Evolutionary conservation across 495 filamentous ascomycete genomes (phyloP), one percentile per base, ranked within the genome.

Genomic region (Choiromyces venosus): DNA sequence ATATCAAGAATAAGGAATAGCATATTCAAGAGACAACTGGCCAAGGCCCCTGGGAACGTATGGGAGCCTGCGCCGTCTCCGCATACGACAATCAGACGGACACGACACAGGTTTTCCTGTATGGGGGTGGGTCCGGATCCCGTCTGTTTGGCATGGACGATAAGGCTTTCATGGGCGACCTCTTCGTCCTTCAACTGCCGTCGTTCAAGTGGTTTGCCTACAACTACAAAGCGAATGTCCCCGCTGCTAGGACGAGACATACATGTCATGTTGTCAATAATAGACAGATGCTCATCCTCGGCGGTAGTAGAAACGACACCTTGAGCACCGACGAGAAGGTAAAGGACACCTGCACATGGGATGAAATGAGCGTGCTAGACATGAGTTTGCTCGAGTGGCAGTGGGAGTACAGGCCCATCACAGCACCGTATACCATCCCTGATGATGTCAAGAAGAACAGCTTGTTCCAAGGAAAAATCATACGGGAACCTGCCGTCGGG

Each of bases 191-290:
- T 5, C 69, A 70, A n/a, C 25, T 74, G 33, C 67, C 67, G 19
- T 65, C 67, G 8, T 74, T 74, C 12, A 8, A 52, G 16, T 52
- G 72, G 72, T 65, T 70, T 21, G 37, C 37, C 21, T 74, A 66
- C 14, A 64, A n/a, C 37, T 52, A 74, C 16, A n/a, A 68, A 14
- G 38, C 18, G 18, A 66, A 70, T 37, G 21, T 33, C 9, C 67
- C 67, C 18, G 67, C 72, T 10, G 52, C 67, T 3, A 38, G 72
- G 25, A 66, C 67, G 16, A 56, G 72, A 12, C 72, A 74, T 64
- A 74, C 72, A 9, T 74, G 72, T 44, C 67, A 70, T 70, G 37
- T 70, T 33, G 12, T 66, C 21, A 74, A 74, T 25, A 70, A 70
- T 12, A 29, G 38, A 14, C 72, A 74, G 37, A 25, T 74, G 67